Conservation (phyloP, 495 filamentous ascomycete species). For the Amniculicola lignicola region DNA sequence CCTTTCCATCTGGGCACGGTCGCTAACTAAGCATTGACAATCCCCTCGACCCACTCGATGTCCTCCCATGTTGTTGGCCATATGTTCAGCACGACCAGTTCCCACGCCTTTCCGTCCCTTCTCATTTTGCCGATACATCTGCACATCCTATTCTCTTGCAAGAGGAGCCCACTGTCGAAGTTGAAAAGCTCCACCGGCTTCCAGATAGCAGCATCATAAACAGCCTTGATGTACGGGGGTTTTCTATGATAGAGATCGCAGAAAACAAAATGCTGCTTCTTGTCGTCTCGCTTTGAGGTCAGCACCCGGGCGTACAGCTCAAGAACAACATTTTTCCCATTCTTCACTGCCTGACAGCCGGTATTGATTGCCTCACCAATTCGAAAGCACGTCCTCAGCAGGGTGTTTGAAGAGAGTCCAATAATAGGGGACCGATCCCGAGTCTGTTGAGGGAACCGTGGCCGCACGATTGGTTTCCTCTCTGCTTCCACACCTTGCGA, state of each 20-base stretch:
- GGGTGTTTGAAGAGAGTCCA: slow-evolving; percentile 47
- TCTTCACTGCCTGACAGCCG: slow-evolving; percentile 44
- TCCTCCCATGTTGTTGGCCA: slow-evolving; percentile 54
- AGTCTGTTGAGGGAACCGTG: slow-evolving; percentile 49
- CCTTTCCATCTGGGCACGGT: background rate
- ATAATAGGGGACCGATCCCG: slow-evolving; percentile 52
- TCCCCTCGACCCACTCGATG: slow-evolving; percentile 44
- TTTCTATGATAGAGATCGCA: slow-evolving; percentile 57
- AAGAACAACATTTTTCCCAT: slow-evolving; percentile 49
- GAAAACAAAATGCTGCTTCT: slow-evolving; percentile 58
- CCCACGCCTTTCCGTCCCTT: slow-evolving; percentile 46
- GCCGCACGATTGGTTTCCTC: slow-evolving; percentile 43
- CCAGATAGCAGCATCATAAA: slow-evolving; percentile 46
- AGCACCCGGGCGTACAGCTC: slow-evolving; percentile 59
- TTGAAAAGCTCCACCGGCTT: slow-evolving; percentile 48
- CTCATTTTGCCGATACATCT: slow-evolving; percentile 54
- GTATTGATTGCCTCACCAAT: slow-evolving; percentile 53
- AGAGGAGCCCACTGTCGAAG: slow-evolving; percentile 44
- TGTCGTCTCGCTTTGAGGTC: slow-evolving; percentile 50
- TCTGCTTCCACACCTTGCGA: background rate
- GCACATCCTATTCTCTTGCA: slow-evolving; percentile 43
- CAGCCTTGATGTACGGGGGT: slow-evolving; percentile 51
- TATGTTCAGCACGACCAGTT: slow-evolving; percentile 52
- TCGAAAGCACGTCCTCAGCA: slow-evolving; percentile 60
- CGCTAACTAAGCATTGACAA: slow-evolving; percentile 38